These are phyloP conservation scores for Lasiodiplodia gonubiensis DNA, from an alignment of 2,329 filamentous ascomycete genomes.

Conservation along the genomic window DNA sequence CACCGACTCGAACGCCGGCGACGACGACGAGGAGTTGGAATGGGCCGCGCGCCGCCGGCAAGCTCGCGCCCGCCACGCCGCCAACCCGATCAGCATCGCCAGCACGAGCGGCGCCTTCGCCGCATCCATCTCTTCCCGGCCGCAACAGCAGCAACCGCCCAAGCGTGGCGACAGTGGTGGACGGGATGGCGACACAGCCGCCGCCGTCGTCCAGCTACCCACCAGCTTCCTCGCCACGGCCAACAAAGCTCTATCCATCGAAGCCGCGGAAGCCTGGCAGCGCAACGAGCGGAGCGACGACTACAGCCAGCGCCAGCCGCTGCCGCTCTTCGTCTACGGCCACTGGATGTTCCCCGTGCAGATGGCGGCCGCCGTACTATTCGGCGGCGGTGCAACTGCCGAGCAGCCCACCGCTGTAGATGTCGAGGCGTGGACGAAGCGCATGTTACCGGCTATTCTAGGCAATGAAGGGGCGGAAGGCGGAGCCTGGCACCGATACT, in stretches of 20 bases:
- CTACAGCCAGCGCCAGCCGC: background rate
- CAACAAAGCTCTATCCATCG: background rate
- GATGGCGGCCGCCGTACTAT: background rate
- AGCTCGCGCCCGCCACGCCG: background rate
- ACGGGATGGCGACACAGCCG: too few species aligned
- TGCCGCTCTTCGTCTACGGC: constrained; percentile 25
- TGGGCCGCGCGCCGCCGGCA: background rate
- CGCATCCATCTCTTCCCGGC: constrained; percentile 1
- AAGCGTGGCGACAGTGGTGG: too few species aligned
- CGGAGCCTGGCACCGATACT: background rate
- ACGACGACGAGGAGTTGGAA: background rate
- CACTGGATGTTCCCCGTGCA: constrained; percentile 9
- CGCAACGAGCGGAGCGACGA: background rate
- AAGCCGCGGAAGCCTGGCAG: background rate
- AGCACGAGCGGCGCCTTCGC: background rate
- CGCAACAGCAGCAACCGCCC: background rate
- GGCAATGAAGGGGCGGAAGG: background rate
- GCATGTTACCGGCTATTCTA: constrained; percentile 1
- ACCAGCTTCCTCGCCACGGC: background rate
- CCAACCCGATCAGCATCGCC: background rate
- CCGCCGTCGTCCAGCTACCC: background rate
- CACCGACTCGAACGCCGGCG: background rate
- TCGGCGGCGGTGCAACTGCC: background rate
- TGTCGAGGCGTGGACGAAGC: background rate
- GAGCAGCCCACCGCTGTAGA: background rate